A percentile compares a stretch with the other conserved stretches of the same genome.
phyloP scores from a whole-genome alignment of 2,329 filamentous ascomycete species.

The Botrytis porri region DNA sequence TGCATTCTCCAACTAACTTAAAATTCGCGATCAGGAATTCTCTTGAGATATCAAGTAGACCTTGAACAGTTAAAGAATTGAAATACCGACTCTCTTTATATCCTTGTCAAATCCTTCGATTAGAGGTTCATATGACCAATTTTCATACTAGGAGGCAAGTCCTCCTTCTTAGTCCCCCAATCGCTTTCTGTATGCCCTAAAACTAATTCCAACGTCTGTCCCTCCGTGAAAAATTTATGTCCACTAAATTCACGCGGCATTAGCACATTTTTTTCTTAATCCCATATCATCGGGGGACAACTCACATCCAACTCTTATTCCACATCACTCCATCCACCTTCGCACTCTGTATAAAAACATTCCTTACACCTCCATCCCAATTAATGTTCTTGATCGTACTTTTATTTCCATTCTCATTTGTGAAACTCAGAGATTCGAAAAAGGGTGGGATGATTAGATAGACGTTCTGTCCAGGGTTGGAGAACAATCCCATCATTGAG shows the following conservation, averaged over 20 bases:
- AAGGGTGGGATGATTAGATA: conserved; percentile 68
- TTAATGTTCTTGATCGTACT: conserved; percentile 58
- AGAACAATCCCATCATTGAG: conserved; percentile 49
- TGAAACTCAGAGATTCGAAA: conserved; percentile 58
- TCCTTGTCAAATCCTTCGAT: not conserved
- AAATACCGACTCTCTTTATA: not conserved
- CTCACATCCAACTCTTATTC: conserved; percentile 59
- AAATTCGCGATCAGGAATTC: not conserved
- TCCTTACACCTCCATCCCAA: conserved; percentile 56
- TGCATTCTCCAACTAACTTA: no score
- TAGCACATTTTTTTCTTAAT: not conserved
- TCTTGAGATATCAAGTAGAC: not conserved
- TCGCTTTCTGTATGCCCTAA: conserved; percentile 57
- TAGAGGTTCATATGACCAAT: conserved; percentile 2
- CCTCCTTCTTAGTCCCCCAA: conserved; percentile 58
- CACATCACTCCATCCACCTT: conserved; percentile 59
- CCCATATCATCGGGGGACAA: not conserved
- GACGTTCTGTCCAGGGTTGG: conserved; percentile 65
- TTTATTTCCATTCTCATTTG: conserved; percentile 55
- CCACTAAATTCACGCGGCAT: conserved; percentile 35
- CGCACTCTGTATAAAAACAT: conserved; percentile 62
- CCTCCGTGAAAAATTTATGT: conserved; percentile 65
- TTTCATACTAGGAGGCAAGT: conserved; percentile 57
- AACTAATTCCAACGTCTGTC: conserved; percentile 59
- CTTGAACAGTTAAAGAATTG: not conserved